Base-by-base conservation (phyloP, 1,139 yeast genomes). In the Pichia sp. region DNA sequence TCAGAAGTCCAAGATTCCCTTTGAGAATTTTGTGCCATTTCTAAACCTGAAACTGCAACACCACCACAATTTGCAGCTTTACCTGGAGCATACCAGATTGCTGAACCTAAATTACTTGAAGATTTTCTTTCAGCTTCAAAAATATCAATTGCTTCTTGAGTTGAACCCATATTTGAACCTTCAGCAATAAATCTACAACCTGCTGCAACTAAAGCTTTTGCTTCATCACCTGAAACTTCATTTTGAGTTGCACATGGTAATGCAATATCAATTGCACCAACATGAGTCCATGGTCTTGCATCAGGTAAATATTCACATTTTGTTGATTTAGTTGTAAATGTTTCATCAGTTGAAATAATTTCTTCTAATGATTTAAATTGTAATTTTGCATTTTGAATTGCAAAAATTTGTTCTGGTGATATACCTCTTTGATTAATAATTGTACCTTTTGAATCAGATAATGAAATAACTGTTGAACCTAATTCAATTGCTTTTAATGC, bases 31-130 rank as follows among this genome's bases (percentile, higher is more conserved):
- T 92, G 98, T 56, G 97, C 97, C 97, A 92, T 92, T 78, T 92
- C 98, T 61, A 92, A 81, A 69, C 97, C 97, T 55, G 96, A 88
- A 53, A 90, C 97, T 53, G 96, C 96, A 64, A 92, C 98, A 82
- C 97, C 98, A 76, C 97, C 97, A 76, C 95, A 86, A 82, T 92
- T 92, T 66, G 97, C 94, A 63, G 97, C 97, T 81, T 92, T 92
- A 73, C 97, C 97, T 69, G 97, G 97, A 64, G 96, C 97, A 74
- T 90, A 90, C 97, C 97, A 92, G 70, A 89, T 87, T 58, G 84
- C 77, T 50, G 68, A 65, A 49, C 69, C 65, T 56, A 66, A 56
- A 53, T 73, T 60, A 30, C 72, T 56, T 44, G 71, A 60, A 61
- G 78, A 69, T 59, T 75, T 62, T 77, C 97, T 86, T 72, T 80